A percentile compares a stretch with the other conserved stretches of the same genome.
These are phyloP conservation scores for Lojkania enalia DNA, from an alignment of 2,329 filamentous ascomycete species.

Conservation along the genomic window DNA sequence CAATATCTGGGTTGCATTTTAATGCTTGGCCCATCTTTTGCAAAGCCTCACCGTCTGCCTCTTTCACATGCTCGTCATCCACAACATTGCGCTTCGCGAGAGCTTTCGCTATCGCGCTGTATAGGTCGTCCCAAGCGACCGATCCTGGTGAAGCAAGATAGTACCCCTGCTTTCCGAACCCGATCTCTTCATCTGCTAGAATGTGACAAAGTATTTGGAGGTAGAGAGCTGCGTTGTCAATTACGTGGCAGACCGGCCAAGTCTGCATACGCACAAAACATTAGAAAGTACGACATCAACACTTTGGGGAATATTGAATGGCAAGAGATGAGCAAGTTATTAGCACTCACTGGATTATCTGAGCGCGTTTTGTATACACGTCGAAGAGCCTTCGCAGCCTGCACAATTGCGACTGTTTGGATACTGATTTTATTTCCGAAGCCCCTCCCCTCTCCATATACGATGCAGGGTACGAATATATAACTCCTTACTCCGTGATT, in stretches of 20 bases:
- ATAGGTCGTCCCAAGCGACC: slow-evolving; percentile 57
- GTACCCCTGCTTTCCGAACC: slow-evolving; percentile 52
- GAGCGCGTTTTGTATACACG: slow-evolving; percentile 50
- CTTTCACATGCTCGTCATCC: slow-evolving; percentile 40
- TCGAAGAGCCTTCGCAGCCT: slow-evolving; percentile 47
- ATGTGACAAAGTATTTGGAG: slow-evolving; percentile 52
- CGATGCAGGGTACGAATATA: slow-evolving; percentile 59
- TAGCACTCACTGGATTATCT: slow-evolving; percentile 39
- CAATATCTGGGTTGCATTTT: slow-evolving; percentile 39
- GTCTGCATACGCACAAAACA: slow-evolving; percentile 37
- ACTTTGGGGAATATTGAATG: neutral
- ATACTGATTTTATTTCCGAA: slow-evolving; percentile 58
- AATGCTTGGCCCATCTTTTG: slow-evolving; percentile 50
- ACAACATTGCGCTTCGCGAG: slow-evolving; percentile 49
- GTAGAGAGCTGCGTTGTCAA: slow-evolving; percentile 54
- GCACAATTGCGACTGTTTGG: slow-evolving; percentile 55
- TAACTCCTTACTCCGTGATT: slow-evolving; percentile 52
- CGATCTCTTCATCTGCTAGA: slow-evolving; percentile 43
- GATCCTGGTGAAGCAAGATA: slow-evolving; percentile 56
- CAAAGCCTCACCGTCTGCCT: slow-evolving; percentile 43
- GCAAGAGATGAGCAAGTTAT: neutral
- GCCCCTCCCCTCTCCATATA: slow-evolving; percentile 54
- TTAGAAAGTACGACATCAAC: neutral
- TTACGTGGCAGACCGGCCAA: slow-evolving; percentile 59
- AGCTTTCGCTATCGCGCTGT: slow-evolving; percentile 49